phyloP scores from a whole-genome alignment of 441 rosid genomes.

The Populus trichocarpa region DNA sequence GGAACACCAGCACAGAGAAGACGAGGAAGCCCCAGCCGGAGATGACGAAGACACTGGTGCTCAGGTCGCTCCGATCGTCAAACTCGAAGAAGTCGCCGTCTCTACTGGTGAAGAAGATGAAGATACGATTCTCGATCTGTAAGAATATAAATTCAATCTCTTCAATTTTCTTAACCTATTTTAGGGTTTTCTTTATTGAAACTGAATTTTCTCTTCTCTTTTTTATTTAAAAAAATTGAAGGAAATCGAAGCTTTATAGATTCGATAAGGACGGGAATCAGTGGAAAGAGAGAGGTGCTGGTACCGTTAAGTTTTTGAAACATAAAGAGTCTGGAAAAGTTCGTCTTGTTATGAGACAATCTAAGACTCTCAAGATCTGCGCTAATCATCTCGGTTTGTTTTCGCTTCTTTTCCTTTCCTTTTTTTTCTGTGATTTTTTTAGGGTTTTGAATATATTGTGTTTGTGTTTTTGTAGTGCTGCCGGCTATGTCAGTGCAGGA shows the following conservation, averaged over 20 bases:
- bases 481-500: constrained; percentile 73
- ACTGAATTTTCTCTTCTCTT: too few relatives aligned
- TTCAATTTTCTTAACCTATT: neutral
- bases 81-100: constrained; percentile 81
- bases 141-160: constrained; percentile 1
- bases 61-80: constrained; percentile 83
- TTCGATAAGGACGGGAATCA: constrained; percentile 75
- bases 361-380: constrained; percentile 90
- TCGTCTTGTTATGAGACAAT: constrained; percentile 81
- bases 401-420: neutral
- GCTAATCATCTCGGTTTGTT: constrained; percentile 83
- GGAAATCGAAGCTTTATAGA: constrained; percentile 80
- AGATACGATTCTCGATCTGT: constrained; percentile 81
- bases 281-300: constrained; percentile 96
- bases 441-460: neutral
- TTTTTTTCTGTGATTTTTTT: neutral
- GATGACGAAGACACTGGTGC: constrained; percentile 98
- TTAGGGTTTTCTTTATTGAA: neutral
- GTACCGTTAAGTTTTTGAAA: constrained; percentile 73
- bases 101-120: constrained; percentile 91
- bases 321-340: constrained; percentile 63
- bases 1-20: constrained; percentile 59
- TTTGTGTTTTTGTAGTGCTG: constrained; percentile 33
- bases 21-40: constrained; percentile 60
- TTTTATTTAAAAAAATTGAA: constrained; percentile 11